Evolutionary conservation across 257 asterid species (phyloP), one percentile per base, ranked within the genome.

Genomic region (Misopates orontium): DNA sequence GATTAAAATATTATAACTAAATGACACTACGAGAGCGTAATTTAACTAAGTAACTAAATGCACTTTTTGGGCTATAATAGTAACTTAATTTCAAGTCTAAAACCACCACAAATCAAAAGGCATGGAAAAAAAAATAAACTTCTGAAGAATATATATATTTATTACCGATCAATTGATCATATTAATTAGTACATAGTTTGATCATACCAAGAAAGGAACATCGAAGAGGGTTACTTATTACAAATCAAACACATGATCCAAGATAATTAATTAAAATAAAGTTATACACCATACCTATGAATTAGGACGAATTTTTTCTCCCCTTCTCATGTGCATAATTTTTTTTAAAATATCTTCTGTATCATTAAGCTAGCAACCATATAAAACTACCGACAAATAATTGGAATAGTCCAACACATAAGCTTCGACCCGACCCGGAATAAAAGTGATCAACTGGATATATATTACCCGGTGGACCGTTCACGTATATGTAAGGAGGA

Each of bases 381-480:
- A 78, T 19, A 18, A 41, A 59, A 21, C 62, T 9, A 66, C 70
- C 25, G 76, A 83, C 75, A 66, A 78, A 73, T 66, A 73, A 74
- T 8, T 75, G 74, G 20, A 58, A 18, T 49, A 69, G 62, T 3
- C 77, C 81, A 21, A 71, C 0, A 4, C 65, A 57, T 25, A 44
- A 39, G 67, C 47, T 19, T 22, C 72, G 76, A 9, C 73, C 66
- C 32, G 82, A 79, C 32, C 84, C 81, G 19, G 84, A 78, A 41
- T 49, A 70, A 47, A 51, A 51, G 2, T 70, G 28, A 56, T 85
- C 82, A 12, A 90, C 71, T 20, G 94, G 97, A 24, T 90, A 90
- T 23, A 90, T 49, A 60, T 76, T 56, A 15, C 94, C 96, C 4
- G 95, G 96, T 47, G 97, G 97, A n/a, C 92, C 95, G 8, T 84